These are phyloP conservation scores for Kitagawia praeruptora DNA, from an alignment of 129 eudicot genomes.

Conservation along the genomic window DNA sequence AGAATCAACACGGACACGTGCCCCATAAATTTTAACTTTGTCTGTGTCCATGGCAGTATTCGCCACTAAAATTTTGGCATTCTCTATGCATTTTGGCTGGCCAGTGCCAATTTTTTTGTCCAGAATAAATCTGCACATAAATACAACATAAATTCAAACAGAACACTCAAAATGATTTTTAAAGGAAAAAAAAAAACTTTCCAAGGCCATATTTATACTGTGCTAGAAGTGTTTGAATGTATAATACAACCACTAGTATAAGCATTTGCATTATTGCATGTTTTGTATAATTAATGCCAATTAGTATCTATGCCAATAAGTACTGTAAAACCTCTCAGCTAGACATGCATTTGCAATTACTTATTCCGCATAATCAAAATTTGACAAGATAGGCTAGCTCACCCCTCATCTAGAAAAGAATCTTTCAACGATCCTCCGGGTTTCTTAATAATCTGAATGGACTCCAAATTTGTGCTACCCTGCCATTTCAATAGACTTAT, in stretches of 20 bases:
- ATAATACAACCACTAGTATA: not conserved
- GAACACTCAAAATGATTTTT: too few species aligned
- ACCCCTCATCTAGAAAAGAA: slow-evolving; percentile 93
- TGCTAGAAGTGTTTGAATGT: too few species aligned
- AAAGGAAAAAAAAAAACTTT: too few species aligned
- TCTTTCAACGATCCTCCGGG: slow-evolving; percentile 87
- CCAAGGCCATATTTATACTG: too few species aligned
- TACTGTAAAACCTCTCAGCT: too few species aligned
- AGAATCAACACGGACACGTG: slow-evolving; percentile 97
- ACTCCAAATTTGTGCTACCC: slow-evolving; percentile 91
- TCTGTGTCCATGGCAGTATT: slow-evolving; percentile 98
- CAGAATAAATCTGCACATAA: slow-evolving; percentile 62
- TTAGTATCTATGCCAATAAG: too few species aligned
- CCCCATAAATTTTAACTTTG: slow-evolving; percentile 94
- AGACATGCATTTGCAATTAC: not conserved
- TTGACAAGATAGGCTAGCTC: slow-evolving; percentile 9
- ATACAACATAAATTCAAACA: not conserved
- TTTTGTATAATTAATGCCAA: too few species aligned
- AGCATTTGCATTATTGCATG: too few species aligned
- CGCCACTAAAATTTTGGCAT: slow-evolving; percentile 88
- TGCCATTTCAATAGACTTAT: slow-evolving; percentile 22
- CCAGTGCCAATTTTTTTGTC: slow-evolving; percentile 96
- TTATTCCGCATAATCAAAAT: not conserved
- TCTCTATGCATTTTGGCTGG: slow-evolving; percentile 91
- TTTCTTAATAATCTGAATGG: slow-evolving; percentile 88